Base-by-base conservation (phyloP, 2,329 filamentous ascomycete genomes). In the Fusarium sp. region DNA sequence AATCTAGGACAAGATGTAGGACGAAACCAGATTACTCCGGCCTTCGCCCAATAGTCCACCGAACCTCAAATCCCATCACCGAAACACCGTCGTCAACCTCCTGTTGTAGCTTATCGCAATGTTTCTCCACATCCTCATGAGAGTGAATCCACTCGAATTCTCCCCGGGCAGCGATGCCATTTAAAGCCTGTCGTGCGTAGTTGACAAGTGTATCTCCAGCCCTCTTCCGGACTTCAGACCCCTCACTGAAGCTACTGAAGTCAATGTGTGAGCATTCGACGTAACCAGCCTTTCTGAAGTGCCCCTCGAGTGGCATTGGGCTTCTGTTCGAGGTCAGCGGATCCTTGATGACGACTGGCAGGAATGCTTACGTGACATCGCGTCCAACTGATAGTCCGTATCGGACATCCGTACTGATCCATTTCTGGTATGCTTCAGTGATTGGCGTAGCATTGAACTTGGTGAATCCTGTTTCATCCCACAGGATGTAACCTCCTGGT, bases 381-480 rank as follows among this genome's bases (percentile, higher is more conserved):
- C 60, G 64, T 0, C 50, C 50, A 0, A 58, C 60, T 23, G 60
- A 64, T 18, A 57, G 19, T 10, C 25, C 50, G 7, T 58, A 64
- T 2, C 60, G 50, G 21, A 64, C 60, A 58, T 64, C 50, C 1
- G 60, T 67, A 18, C 64, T 58, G 32, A 50, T 50, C 49, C 60
- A 67, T 56, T 64, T 64, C 25, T 58, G 50, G 12, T 33, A 64
- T 2, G 60, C 33, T 25, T 64, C 60, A 2, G 60, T 67, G 11
- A 64, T 52, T n/a, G 64, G 64, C 6, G 21, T 18, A 2, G 50
- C 50, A 28, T 50, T 67, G 2, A 49, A 58, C 11, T 56, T 58
- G 23, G 50, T 57, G 21, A 64, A 64, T 11, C 64, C 64, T 6
- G 60, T 57, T 10, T 67, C 64, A 4, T 64, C 64, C 64, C 60